Evolutionary conservation across 2,329 filamentous ascomycete species (phyloP), one percentile per base, ranked within the genome.

Genomic region (Epichloe hybrida): DNA sequence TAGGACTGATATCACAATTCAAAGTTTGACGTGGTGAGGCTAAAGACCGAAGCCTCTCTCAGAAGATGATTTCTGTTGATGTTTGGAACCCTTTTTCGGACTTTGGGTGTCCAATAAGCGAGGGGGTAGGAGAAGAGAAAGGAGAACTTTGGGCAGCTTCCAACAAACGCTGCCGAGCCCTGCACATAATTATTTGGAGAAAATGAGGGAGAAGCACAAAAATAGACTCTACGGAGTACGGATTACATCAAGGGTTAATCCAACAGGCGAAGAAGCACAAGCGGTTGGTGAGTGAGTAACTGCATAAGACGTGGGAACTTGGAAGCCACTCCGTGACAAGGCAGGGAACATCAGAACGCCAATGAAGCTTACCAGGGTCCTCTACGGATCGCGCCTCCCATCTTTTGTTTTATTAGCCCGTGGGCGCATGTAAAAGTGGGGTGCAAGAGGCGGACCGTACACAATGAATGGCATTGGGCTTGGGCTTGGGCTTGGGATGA

Each of bases 301-400:
- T 40, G 42, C 31, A 35, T 41, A 34, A 46, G 48, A 41, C 47
- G 31, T 42, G 23, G 41, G 41, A 31, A 31, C 27, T 31, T 31
- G 27, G 7, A 41, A 41, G 50, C 46, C 46, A 49, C 50, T 47
- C 45, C 38, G 40, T 34, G 35, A 46, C 34, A 44, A 49, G 37
- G 34, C 36, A 34, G 20, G 20, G 27, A 37, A 23, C 49, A 42
- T 13, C 31, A 37, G 45, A 48, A 20, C 50, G 50, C 50, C 50
- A 52, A 44, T 35, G 46, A 52, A 52, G 40, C 46, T 48, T 44
- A 40, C 31, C 41, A 47, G 44, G 46, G 51, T 39, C 50, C 46
- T 46, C 17, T 36, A n/a, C 5, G 15, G 38, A 50, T 31, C 31
- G 31, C 48, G 36, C 40, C 40, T 50, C 34, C 39, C 46, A 34